These are phyloP conservation scores for Eurotiales sp. DNA, from an alignment of 2,329 filamentous ascomycete species.

Conservation along the genomic window DNA sequence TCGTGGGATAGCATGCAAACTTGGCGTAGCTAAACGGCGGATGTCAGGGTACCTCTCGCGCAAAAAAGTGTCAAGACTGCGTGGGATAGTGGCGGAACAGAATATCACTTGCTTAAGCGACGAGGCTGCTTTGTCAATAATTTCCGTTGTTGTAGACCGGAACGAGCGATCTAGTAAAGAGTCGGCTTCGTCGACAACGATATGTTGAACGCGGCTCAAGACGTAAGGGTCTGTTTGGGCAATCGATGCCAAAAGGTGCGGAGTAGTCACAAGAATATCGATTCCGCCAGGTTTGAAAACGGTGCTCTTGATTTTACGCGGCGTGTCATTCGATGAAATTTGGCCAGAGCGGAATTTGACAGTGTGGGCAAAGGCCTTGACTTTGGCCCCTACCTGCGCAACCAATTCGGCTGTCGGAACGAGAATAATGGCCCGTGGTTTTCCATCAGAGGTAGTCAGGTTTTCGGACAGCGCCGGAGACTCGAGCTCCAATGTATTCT, in stretches of 20 bases:
- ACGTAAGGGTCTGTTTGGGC: slow-evolving; percentile 87
- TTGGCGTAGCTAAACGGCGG: slow-evolving; percentile 83
- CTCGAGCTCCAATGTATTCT: slow-evolving; percentile 60
- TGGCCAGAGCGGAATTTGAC: slow-evolving; percentile 82
- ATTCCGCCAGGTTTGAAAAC: slow-evolving; percentile 78
- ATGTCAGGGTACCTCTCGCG: slow-evolving; percentile 77
- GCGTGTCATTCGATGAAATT: slow-evolving; percentile 72
- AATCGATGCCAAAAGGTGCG: slow-evolving; percentile 83
- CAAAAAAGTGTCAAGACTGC: slow-evolving; percentile 82
- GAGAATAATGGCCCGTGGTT: slow-evolving; percentile 79
- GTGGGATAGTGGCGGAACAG: slow-evolving; percentile 94
- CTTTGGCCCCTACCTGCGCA: slow-evolving; percentile 73
- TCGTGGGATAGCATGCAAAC: slow-evolving; percentile 91
- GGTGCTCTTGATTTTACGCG: slow-evolving; percentile 76
- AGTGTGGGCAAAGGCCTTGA: slow-evolving; percentile 77
- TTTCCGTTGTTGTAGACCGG: slow-evolving; percentile 71
- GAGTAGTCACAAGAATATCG: slow-evolving; percentile 82
- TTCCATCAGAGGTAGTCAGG: slow-evolving; percentile 66
- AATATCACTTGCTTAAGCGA: slow-evolving; percentile 83
- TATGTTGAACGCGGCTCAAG: slow-evolving; percentile 81
- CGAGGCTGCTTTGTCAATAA: slow-evolving; percentile 76
- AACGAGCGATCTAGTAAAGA: slow-evolving; percentile 94
- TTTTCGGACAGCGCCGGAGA: slow-evolving; percentile 53
- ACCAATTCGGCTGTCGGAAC: slow-evolving; percentile 92
- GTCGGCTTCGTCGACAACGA: slow-evolving; percentile 93